Conservation (phyloP, 768 basidiomycete genomes). For the Strobilomyces echinocephalus region DNA sequence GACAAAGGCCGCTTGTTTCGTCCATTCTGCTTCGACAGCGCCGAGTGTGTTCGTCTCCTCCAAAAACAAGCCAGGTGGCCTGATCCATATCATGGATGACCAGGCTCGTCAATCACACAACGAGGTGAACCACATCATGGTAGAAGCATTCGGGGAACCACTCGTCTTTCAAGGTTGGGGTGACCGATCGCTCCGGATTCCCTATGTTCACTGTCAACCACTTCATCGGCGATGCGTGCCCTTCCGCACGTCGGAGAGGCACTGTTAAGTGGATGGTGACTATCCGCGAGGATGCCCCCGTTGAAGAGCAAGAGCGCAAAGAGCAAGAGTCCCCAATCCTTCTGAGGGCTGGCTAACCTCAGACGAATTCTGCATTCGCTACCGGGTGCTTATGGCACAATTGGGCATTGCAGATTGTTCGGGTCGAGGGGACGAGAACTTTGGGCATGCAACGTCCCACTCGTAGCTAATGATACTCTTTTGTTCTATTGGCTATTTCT, state of each 20-base stretch:
- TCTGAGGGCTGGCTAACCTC: constrained; percentile 53
- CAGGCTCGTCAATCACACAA: too few species aligned
- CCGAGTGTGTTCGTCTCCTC: too few species aligned
- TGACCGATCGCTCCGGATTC: constrained; percentile 68
- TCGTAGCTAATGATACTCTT: too few species aligned
- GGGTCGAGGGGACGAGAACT: constrained; percentile 53
- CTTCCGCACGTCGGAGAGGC: constrained; percentile 80
- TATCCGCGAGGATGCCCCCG: constrained; percentile 29
- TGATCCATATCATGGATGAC: too few species aligned
- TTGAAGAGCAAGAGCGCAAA: constrained; percentile 48
- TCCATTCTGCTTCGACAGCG: too few species aligned
- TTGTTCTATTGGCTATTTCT: too few species aligned
- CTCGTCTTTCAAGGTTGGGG: constrained; percentile 81
- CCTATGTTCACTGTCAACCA: constrained; percentile 90
- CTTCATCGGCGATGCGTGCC: constrained; percentile 89
- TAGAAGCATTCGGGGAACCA: constrained; percentile 96
- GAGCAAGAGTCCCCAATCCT: constrained; percentile 36
- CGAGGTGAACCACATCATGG: too few species aligned
- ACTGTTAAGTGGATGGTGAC: constrained; percentile 51
- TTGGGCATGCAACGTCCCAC: constrained; percentile 39
- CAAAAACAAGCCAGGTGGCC: too few species aligned
- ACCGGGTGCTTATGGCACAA: constrained; percentile 58
- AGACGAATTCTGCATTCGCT: constrained; percentile 82
- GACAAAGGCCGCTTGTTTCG: too few species aligned
- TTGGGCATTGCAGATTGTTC: constrained; percentile 57